Evolutionary conservation across 495 filamentous ascomycete species (phyloP).

Genomic region (Coniosporium apollinis): DNA sequence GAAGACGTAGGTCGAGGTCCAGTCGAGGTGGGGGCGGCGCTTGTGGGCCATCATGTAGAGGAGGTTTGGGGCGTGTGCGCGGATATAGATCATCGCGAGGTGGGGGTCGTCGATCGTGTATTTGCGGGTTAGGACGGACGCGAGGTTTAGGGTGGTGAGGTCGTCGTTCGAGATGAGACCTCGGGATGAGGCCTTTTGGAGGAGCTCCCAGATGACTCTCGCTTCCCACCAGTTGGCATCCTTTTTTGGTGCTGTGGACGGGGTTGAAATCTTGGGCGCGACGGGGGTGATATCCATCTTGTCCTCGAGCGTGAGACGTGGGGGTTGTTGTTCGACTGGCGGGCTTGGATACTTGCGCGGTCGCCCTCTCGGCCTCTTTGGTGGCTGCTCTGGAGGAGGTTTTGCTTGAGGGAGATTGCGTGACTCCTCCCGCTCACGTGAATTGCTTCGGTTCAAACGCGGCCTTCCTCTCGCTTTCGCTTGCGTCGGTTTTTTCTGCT

Average conservation of each 20-base stretch:
- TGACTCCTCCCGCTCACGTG: no score
- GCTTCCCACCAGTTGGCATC: conserved; percentile 17
- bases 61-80: conserved; percentile 13
- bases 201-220: conserved; percentile 11
- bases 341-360: no score
- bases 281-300: no score
- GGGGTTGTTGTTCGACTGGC: no score
- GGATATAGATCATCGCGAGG: conserved; percentile 7
- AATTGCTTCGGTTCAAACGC: no score
- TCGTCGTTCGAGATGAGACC: conserved; percentile 5
- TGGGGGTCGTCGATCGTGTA: conserved; percentile 10
- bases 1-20: conserved; percentile 7
- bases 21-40: conserved; percentile 3
- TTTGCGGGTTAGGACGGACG: conserved; percentile 7
- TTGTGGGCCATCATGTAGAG: conserved; percentile 11
- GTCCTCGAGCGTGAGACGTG: no score
- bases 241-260: conserved; percentile 15
- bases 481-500: no score
- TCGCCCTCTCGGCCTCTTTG: conserved; percentile 5
- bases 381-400: no score
- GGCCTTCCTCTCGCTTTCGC: no score
- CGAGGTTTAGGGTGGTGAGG: conserved; percentile 6
- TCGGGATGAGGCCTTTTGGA: conserved; percentile 11
- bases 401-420: no score
- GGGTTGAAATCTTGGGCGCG: conserved; percentile 2